Percentiles rank a stretch among this genome's conserved stretches.
phyloP scores from a whole-genome alignment of 192 early-diverging fungal species.

The Coemansia sp. region DNA sequence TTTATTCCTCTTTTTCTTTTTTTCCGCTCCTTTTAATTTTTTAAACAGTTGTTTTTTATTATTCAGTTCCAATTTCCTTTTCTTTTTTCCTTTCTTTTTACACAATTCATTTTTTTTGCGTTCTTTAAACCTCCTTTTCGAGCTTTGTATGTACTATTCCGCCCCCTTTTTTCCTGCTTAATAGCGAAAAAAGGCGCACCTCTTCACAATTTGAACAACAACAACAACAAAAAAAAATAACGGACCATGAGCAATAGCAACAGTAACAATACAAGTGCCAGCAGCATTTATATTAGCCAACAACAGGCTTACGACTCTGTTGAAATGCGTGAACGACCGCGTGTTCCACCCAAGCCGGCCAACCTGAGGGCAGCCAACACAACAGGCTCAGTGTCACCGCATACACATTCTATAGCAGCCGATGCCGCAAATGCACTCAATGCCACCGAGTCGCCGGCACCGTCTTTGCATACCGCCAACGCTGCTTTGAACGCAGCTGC shows the following conservation, averaged over 20 bases:
- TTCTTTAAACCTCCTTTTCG: neutral
- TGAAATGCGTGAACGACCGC: conserved; percentile 51
- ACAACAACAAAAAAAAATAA: neutral
- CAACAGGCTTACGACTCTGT: conserved; percentile 1
- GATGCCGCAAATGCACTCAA: conserved; percentile 34
- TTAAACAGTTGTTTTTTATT: neutral
- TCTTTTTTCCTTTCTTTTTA: conserved; percentile 5
- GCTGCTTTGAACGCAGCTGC: conserved; percentile 30
- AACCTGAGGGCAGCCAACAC: conserved; percentile 35
- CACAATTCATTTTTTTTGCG: neutral
- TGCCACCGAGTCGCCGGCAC: conserved; percentile 27
- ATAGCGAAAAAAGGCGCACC: neutral
- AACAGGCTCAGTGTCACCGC: conserved; percentile 7
- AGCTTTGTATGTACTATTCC: neutral
- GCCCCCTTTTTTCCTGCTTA: neutral
- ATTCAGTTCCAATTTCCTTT: neutral
- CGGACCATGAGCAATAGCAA: conserved; percentile 2
- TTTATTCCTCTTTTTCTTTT: conserved; percentile 5
- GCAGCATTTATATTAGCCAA: conserved; percentile 10
- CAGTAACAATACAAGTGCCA: conserved; percentile 9
- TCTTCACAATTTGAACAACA: neutral
- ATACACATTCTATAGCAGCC: conserved; percentile 22
- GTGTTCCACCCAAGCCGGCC: conserved; percentile 51
- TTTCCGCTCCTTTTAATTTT: neutral
- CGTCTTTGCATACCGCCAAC: conserved; percentile 26